Evolutionary conservation across 257 asterid species (phyloP), one percentile per base, ranked within the genome.

Genomic region (Ilex asprella): DNA sequence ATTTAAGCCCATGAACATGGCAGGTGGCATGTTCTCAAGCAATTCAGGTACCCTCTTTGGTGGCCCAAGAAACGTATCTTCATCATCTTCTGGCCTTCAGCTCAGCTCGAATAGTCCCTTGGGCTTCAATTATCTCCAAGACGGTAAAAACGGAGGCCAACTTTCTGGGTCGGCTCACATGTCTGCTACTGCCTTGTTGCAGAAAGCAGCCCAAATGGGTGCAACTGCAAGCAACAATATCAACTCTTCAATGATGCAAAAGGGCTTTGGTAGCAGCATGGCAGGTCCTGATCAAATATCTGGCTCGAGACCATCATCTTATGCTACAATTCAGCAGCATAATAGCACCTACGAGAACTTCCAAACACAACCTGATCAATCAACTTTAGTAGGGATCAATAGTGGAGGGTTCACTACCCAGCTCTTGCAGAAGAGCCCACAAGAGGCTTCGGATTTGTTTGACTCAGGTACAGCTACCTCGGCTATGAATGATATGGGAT

Each of bases 181-280:
- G 97, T 86, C 97, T 0, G 97, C 97, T 5, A 89, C 97, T 7
- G 94, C 94, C 2, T 70, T 89, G 66, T 67, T 86, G 52, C 96
- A 86, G 47, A 86, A 86, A 60, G 95, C 96, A 5, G 97, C 95
- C 64, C 97, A 89, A 60, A 85, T 89, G 84, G 97, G 97, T 0
- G 91, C 97, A 1, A 79, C 94, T 1, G 82, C 83, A 2, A 81
- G 86, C 14, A 83, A 76, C 47, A 77, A 35, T 35, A 81, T 79
- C 56, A 85, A 77, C 69, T 83, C 95, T 52, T 94, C 95, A 5
- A 86, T 86, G 94, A 84, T 86, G 80, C 95, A 89, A 74, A 89
- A 81, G 75, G 78, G 79, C 52, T 82, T 84, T 31, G 89, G 71
- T 14, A 75, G 70, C 63, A 64, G 81, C 66, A 86, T 84, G 91